Base-by-base conservation (phyloP, 2,329 filamentous ascomycete genomes). In the Colletotrichum sp. region DNA sequence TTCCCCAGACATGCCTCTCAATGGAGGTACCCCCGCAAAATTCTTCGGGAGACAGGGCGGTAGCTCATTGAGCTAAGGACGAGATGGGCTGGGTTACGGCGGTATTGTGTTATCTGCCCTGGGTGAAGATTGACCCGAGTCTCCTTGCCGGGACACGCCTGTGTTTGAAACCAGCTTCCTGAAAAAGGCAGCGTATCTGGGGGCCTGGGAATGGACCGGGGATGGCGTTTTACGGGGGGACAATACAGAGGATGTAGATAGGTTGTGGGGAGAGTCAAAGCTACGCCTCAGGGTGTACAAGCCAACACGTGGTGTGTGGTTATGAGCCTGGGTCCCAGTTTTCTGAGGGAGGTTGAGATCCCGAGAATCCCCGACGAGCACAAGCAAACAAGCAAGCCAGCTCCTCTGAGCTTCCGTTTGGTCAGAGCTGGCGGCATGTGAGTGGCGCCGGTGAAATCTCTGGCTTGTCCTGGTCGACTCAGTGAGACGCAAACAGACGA, bases 81-180 rank as follows among this genome's bases (percentile, higher is more conserved):
- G 36, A 66, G 34, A 21, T 36, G 52, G 48, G 21, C 32, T 48
- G 26, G 58, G 56, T 58, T 58, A 58, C 48, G 28, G 32, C 38
- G 28, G 56, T 69, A 73, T 68, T 56, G 28, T 75, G 64, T 58
- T 65, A 58, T 65, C 64, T 68, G 62, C 16, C 68, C 28, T 75
- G 73, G 73, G 70, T 65, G 70, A 76, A 76, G 64, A 64, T 75
- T 75, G 56, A 68, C 70, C 73, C 70, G 58, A 71, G 70, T 38
- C 48, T 64, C 70, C 58, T 65, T 68, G 58, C 70, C 34, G 43
- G 70, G 70, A 62, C 70, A 73, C 34, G 70, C 73, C 70, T 69
- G 70, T 60, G 73, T 73, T 73, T 69, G 70, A 76, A 76, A 73
- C 73, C 70, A 76, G 65, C 65, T 69, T 76, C 65, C 73, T 62